phyloP scores from a whole-genome alignment of 208 protist genomes.

The Kentomonas sorsogonicus region DNA sequence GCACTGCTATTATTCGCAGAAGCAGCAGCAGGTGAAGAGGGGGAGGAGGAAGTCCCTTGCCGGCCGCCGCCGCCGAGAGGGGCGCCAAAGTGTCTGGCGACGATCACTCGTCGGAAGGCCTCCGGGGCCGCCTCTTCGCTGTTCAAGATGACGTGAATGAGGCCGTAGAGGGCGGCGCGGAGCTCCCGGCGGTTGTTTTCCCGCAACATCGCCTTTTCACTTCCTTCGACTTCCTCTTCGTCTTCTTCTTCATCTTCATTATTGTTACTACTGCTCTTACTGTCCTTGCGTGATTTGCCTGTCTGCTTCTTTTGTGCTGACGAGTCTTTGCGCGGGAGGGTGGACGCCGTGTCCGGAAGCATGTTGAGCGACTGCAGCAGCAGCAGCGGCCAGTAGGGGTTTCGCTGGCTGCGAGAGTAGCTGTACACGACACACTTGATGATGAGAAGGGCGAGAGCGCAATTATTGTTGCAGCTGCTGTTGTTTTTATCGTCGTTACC shows the following conservation, averaged over 20 bases:
- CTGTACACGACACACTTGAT: no score
- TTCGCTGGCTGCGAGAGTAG: conserved; percentile 39
- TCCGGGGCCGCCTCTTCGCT: background rate
- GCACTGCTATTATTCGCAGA: background rate
- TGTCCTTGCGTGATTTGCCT: background rate
- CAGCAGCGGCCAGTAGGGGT: conserved; percentile 70
- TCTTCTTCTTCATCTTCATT: conserved; percentile 10
- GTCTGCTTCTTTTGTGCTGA: background rate
- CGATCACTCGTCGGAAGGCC: background rate
- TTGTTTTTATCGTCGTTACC: conserved; percentile 12
- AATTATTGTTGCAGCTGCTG: background rate
- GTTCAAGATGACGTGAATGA: no score
- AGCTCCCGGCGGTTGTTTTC: no score
- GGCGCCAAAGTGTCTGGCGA: background rate
- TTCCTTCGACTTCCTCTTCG: no score
- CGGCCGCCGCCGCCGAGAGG: background rate
- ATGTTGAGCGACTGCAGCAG: conserved; percentile 24
- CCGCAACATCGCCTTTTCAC: no score
- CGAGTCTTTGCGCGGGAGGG: no score
- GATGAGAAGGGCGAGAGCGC: no score
- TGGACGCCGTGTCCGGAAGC: conserved; percentile 21
- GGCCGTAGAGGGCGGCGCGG: no score
- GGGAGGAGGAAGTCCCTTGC: background rate
- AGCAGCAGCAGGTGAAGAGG: background rate
- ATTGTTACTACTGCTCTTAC: conserved; percentile 8